These are phyloP conservation scores for Cyberlindnera misumaiensis DNA, from an alignment of 805 yeast species.

Conservation along the genomic window DNA sequence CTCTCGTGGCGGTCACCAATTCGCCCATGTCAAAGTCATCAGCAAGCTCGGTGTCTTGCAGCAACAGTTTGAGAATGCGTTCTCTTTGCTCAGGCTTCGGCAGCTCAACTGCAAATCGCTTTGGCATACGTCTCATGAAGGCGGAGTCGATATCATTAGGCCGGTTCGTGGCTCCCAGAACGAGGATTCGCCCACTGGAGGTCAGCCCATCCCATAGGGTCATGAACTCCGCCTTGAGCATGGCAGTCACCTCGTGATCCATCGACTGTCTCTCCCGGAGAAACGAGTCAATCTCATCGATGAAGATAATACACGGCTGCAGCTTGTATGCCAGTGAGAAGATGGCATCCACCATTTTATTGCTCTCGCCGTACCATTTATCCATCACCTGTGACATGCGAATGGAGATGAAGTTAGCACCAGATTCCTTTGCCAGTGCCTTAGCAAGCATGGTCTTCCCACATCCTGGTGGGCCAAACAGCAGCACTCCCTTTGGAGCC, in stretches of 20 bases:
- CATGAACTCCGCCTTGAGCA: conserved; percentile 95
- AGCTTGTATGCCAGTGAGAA: conserved; percentile 84
- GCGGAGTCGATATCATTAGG: conserved; percentile 90
- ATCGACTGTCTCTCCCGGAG: conserved; percentile 73
- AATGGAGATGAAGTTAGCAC: conserved; percentile 85
- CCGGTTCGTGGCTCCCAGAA: conserved; percentile 92
- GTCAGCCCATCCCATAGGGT: conserved; percentile 92
- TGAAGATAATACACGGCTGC: conserved; percentile 91
- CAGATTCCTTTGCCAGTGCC: conserved; percentile 87
- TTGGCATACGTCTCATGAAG: conserved; percentile 87
- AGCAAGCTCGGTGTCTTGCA: conserved; percentile 60
- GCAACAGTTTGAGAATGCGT: conserved; percentile 61
- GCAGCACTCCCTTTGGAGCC: conserved; percentile 90
- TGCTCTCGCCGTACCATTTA: conserved; percentile 96
- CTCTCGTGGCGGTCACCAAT: conserved; percentile 60
- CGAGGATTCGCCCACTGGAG: conserved; percentile 72
- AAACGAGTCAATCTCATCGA: conserved; percentile 95
- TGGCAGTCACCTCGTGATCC: conserved; percentile 95
- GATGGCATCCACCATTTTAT: conserved; percentile 88
- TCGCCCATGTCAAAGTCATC: conserved; percentile 47
- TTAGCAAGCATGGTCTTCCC: conserved; percentile 97
- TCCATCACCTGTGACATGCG: conserved; percentile 94
- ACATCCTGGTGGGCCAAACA: conserved; percentile 96
- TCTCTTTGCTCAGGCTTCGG: conserved; percentile 65
- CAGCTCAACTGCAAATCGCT: conserved; percentile 69